Percentiles rank a stretch among this genome's conserved stretches.
Evolutionary conservation across 2,329 filamentous ascomycete genomes (phyloP).

Genomic region (Peltaster fructicola): DNA sequence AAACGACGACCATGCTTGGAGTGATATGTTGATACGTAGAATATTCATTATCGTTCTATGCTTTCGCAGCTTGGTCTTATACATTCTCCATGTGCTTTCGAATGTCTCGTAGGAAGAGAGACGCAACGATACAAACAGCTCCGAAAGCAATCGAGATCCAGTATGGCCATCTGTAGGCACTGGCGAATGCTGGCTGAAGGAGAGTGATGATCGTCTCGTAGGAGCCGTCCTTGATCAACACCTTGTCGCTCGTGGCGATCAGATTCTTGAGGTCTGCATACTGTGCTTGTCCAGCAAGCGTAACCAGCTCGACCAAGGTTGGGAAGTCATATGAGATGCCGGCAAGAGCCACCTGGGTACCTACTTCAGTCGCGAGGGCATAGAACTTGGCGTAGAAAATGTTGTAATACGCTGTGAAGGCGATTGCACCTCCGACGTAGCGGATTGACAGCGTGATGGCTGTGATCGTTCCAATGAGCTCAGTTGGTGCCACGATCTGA

Average conservation of each 20-base stretch:
- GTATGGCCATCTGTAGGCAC: slow-evolving; percentile 16
- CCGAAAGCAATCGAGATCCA: slow-evolving; percentile 19
- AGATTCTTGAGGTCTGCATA: slow-evolving; percentile 6
- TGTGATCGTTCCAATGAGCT: slow-evolving; percentile 51
- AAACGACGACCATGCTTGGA: too few species aligned
- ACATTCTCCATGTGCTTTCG: slow-evolving; percentile 14
- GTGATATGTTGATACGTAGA: too few species aligned
- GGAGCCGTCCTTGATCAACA: slow-evolving; percentile 7
- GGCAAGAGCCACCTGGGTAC: too few species aligned
- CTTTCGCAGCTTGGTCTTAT: too few species aligned
- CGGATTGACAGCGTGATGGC: slow-evolving; percentile 53
- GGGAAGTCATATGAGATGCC: slow-evolving; percentile 2
- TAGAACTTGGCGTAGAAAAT: slow-evolving; percentile 30
- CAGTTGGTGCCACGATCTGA: slow-evolving; percentile 48
- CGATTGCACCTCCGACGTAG: slow-evolving; percentile 48
- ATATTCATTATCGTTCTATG: too few species aligned
- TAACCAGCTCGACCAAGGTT: slow-evolving; percentile 7
- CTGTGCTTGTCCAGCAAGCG: slow-evolving; percentile 9
- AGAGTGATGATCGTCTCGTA: slow-evolving; percentile 12
- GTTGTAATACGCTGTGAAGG: slow-evolving; percentile 29
- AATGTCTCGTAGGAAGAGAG: slow-evolving; percentile 17
- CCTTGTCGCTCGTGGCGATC: slow-evolving; percentile 6
- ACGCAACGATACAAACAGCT: slow-evolving; percentile 13
- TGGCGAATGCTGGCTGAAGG: slow-evolving; percentile 12
- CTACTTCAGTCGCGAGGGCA: slow-evolving; percentile 24